Base-by-base conservation (phyloP, 2,329 filamentous ascomycete species). In the Hortaea werneckii region DNA sequence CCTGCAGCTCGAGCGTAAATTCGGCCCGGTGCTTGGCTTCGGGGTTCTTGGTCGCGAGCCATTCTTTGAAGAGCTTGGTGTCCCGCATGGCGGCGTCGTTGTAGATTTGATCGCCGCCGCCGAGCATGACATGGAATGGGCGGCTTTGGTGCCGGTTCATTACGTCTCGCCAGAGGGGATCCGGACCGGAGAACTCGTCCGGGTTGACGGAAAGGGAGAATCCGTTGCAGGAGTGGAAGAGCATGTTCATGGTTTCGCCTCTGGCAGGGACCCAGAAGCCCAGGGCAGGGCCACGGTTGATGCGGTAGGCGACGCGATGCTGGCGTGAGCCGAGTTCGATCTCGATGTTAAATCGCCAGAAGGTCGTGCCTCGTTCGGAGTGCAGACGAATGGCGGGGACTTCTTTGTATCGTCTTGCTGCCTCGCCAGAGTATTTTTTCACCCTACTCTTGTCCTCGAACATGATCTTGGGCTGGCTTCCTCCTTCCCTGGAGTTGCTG, bases 211-310 rank as follows among this genome's bases (percentile, higher is more conserved):
- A 83, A 43, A 83, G 65, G 56, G 87, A 90, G 71, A 98, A 98
- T 1, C 94, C 92, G 63, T 98, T 98, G 71, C 92, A 95, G 63
- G 85, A 95, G 69, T 96, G 79, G 69, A 95, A 98, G 88, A 96
- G 95, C 63, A 95, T 86, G 68, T 96, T 95, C 92, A 98, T 98
- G 2, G 85, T 79, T 63, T 94, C 77, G 11, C 80, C 83, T 42
- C 75, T 78, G 29, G 83, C 84, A 5, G 94, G 92, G 0, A 98
- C 87, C 90, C 92, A 98, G 64, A 98, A 98, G 1, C 84, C 87
- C 43, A 86, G 81, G 2, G 87, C 80, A 5, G 90, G 89, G 0
- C 92, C 90, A 40, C 83, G 77, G 60, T 98, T 98, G 70, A 98
- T 94, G 44, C 89, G 85, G 66, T 98, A 98, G 0, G 89, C 90